These are phyloP conservation scores for Ilyonectria mors-panacis DNA, from an alignment of 2,329 filamentous ascomycete species.

Conservation along the genomic window DNA sequence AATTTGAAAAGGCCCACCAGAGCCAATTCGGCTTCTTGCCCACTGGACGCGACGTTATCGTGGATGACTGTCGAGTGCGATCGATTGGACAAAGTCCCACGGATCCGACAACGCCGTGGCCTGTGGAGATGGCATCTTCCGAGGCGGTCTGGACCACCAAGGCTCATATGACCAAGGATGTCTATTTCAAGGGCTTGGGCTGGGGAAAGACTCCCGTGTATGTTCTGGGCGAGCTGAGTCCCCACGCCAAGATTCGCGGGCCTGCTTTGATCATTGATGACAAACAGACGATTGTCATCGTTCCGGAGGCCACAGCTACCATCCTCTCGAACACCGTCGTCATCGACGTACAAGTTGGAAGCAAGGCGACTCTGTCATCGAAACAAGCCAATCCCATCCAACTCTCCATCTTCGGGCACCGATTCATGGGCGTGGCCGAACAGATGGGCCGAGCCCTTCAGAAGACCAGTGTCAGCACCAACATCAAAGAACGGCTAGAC, in stretches of 20 bases:
- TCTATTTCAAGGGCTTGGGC: slow-evolving; percentile 85
- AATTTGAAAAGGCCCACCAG: slow-evolving; percentile 87
- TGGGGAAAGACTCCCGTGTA: slow-evolving; percentile 84
- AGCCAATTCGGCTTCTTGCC: slow-evolving; percentile 94
- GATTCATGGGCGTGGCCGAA: slow-evolving; percentile 88
- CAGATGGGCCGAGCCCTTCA: slow-evolving; percentile 85
- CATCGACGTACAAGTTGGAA: slow-evolving; percentile 78
- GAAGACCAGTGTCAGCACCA: slow-evolving; percentile 84
- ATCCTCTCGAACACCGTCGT: slow-evolving; percentile 89
- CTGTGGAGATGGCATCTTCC: slow-evolving; percentile 79
- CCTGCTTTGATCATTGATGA: slow-evolving; percentile 89
- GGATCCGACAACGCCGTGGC: slow-evolving; percentile 85
- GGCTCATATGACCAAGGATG: slow-evolving; percentile 74
- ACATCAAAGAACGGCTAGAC: slow-evolving; percentile 85
- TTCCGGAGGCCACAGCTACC: slow-evolving; percentile 81
- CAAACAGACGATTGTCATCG: slow-evolving; percentile 91
- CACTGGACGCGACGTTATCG: slow-evolving; percentile 84
- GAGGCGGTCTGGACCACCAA: slow-evolving; percentile 71
- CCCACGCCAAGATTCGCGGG: slow-evolving; percentile 80
- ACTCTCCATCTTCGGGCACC: slow-evolving; percentile 82
- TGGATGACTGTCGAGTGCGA: slow-evolving; percentile 88
- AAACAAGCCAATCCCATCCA: slow-evolving; percentile 79
- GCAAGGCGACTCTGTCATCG: slow-evolving; percentile 41
- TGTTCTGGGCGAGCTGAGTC: slow-evolving; percentile 79
- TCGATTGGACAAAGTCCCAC: slow-evolving; percentile 88